Conservation (phyloP, 495 filamentous ascomycete species). For the Eremomyces bilateralis region DNA sequence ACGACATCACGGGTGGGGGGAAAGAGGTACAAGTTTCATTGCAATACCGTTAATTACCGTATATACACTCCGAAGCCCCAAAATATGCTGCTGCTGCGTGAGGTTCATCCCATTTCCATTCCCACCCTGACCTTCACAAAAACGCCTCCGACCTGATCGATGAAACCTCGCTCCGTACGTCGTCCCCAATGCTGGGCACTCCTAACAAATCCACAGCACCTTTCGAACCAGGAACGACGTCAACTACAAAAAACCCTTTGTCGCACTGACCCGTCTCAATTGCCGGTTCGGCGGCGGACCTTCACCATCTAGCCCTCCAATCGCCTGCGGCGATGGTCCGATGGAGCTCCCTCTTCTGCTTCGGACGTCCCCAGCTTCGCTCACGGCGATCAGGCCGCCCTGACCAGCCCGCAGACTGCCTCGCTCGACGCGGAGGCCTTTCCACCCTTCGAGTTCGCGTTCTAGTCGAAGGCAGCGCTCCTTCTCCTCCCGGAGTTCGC, state of each 20-base stretch:
- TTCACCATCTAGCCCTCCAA: conserved; percentile 14
- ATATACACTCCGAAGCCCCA: too few relatives aligned
- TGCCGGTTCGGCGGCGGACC: conserved; percentile 6
- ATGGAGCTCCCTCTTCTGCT: conserved; percentile 20
- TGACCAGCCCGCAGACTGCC: conserved; percentile 10
- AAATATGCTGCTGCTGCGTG: too few relatives aligned
- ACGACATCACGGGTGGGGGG: too few relatives aligned
- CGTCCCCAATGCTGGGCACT: conserved; percentile 1
- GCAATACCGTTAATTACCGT: too few relatives aligned
- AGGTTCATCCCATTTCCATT: too few relatives aligned
- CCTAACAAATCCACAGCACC: conserved; percentile 1
- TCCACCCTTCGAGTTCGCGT: conserved; percentile 74
- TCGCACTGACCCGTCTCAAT: conserved; percentile 13
- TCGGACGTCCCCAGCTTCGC: conserved; percentile 15
- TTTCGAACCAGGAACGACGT: conserved; percentile 7
- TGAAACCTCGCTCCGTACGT: neutral
- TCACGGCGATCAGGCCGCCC: conserved; percentile 1
- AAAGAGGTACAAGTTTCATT: too few relatives aligned
- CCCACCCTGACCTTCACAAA: too few relatives aligned
- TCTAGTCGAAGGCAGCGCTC: conserved; percentile 70
- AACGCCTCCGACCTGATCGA: conserved; percentile 11
- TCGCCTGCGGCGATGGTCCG: too few relatives aligned
- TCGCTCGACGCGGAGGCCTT: conserved; percentile 43
- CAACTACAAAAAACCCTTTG: conserved; percentile 22
- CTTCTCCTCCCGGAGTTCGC: conserved; percentile 72